Base-by-base conservation (phyloP, 2,329 filamentous ascomycete species). In the Hysterium pulicare region DNA sequence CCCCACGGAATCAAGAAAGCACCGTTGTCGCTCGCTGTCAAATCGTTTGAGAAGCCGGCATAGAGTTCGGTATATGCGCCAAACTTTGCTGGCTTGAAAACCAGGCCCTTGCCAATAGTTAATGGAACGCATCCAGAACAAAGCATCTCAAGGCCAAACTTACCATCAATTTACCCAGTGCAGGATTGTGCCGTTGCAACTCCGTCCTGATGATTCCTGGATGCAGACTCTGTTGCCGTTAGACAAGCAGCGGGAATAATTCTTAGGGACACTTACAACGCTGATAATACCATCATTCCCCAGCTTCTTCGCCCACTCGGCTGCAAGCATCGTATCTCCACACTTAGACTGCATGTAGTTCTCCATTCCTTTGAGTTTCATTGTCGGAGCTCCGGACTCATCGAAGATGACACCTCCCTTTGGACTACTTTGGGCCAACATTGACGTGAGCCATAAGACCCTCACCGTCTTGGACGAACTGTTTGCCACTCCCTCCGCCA, bases 1-100 rank as follows among this genome's bases (percentile, higher is more conserved):
- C 53, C 55, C 54, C 54, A 57, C 4, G 53, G 55, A 13, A 53
- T 40, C 5, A 49, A 42, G 35, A 48, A 54, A 21, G 46, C 47
- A 2, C 51, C 46, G 31, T 42, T 46, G 13, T 46, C 40, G 7
- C 20, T n/a, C 4, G 8, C 20, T 16, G 28, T 41, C 6, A 53
- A 40, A 11, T 50, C 41, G 9, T 49, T 47, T 10, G 48, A 42
- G 5, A 57, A 30, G 2, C 50, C 53, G 16, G 51, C 53, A 35
- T 53, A 55, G 24, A 59, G 33, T 39, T 51, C 45, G 3, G 54
- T 57, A 24, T 53, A 54, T 10, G 46, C 51, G 4, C 47, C 49
- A 22, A 47, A 49, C 30, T 50, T 45, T 1, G 43, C 38, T 2
- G 17, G 32, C 28, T 55, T 55, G 19, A 46, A 35, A 4, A 50